A percentile compares a stretch with the other conserved stretches of the same genome.
Evolutionary conservation across 345 rosid species (phyloP).

Genomic region (Linum usitatissimum): DNA sequence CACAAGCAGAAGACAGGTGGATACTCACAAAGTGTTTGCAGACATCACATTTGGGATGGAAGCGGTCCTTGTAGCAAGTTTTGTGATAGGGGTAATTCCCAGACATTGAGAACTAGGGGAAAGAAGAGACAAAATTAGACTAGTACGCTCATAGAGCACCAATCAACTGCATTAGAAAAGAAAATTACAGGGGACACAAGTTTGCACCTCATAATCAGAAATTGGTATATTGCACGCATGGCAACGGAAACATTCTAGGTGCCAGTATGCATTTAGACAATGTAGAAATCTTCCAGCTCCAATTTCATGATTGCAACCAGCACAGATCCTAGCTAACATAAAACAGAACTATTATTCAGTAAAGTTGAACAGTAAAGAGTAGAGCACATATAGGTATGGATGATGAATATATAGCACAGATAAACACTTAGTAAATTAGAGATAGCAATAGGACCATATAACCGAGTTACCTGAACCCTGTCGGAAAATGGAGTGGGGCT

Average conservation of each 20-base stretch:
- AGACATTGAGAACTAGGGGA: constrained; percentile 20
- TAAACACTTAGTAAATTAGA: too few relatives aligned
- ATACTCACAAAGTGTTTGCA: constrained; percentile 27
- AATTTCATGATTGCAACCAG: constrained; percentile 28
- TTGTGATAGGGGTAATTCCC: constrained; percentile 25
- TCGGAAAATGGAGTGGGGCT: constrained; percentile 38
- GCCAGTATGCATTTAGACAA: constrained; percentile 28
- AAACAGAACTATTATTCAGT: not conserved
- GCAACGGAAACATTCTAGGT: constrained; percentile 27
- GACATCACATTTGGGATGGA: constrained; percentile 28
- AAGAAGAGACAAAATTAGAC: constrained; percentile 16
- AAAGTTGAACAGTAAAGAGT: not conserved
- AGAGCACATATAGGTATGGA: not conserved
- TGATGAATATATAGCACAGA: too few relatives aligned
- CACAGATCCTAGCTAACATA: constrained; percentile 17
- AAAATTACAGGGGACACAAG: not conserved
- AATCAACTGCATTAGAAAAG: not conserved
- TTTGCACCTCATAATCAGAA: constrained; percentile 23
- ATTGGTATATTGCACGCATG: constrained; percentile 22
- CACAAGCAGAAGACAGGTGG: not conserved
- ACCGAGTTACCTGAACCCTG: constrained; percentile 60
- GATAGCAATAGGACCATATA: constrained; percentile 3
- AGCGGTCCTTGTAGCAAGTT: constrained; percentile 25
- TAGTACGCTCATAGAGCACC: constrained; percentile 6
- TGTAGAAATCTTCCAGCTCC: constrained; percentile 28